These are phyloP conservation scores for Fusarium annulatum DNA, from an alignment of 2,329 filamentous ascomycete species.

Conservation along the genomic window DNA sequence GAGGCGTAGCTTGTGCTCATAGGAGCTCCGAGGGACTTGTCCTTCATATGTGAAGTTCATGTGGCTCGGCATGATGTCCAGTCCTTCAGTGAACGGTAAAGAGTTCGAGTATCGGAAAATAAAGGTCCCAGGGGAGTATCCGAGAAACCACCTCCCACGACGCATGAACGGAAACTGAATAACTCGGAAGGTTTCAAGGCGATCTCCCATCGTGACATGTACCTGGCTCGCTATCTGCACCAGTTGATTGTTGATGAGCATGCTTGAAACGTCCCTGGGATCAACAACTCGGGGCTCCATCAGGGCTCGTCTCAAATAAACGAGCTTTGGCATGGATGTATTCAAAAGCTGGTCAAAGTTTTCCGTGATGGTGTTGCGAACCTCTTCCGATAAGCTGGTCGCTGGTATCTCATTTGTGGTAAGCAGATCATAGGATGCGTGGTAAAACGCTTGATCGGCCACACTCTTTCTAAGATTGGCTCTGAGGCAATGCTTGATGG, in stretches of 20 bases:
- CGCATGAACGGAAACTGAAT: neutral
- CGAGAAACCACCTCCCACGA: neutral
- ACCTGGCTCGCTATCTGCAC: neutral
- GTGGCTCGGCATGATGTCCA: neutral
- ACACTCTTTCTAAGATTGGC: neutral
- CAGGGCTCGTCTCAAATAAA: neutral
- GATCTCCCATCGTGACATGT: neutral
- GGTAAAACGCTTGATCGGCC: neutral
- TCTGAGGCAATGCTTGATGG: neutral
- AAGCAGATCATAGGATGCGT: neutral
- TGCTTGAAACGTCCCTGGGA: neutral
- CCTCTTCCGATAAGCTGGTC: neutral
- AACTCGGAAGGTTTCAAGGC: neutral
- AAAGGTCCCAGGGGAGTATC: constrained; percentile 21
- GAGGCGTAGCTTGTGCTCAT: neutral
- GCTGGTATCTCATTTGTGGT: neutral
- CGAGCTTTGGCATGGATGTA: neutral
- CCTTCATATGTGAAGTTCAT: constrained; percentile 12
- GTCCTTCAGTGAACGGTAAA: neutral
- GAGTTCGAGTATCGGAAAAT: constrained; percentile 41
- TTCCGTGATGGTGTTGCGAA: neutral
- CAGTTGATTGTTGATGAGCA: neutral
- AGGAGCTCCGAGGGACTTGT: constrained; percentile 8
- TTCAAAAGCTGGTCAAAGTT: neutral
- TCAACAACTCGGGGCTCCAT: neutral